These are phyloP conservation scores for Phytopythium aichiense DNA, from an alignment of 352 stramenopile genomes.

Conservation along the genomic window DNA sequence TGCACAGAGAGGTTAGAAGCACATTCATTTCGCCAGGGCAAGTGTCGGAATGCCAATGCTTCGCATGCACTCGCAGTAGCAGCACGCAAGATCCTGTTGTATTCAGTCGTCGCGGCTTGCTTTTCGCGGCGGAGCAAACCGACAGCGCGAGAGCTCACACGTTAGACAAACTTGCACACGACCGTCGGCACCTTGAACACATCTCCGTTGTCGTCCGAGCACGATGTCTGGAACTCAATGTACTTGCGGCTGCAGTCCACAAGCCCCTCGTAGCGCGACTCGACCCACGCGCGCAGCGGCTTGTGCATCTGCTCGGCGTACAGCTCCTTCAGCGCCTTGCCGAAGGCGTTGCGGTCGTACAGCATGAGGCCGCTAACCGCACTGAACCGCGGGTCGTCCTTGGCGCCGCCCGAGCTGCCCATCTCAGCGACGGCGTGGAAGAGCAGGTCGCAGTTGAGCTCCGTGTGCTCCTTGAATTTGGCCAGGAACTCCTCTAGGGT, in stretches of 20 bases:
- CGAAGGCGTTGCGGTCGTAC: constrained; percentile 81
- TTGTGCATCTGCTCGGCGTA: constrained; percentile 58
- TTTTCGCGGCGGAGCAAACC: background rate
- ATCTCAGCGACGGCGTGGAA: constrained; percentile 79
- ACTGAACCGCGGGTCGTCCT: constrained; percentile 62
- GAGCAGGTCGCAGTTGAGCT: constrained; percentile 78
- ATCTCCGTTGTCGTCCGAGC: constrained; percentile 76
- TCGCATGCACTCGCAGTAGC: background rate
- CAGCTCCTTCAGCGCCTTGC: constrained; percentile 64
- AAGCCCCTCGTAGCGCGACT: constrained; percentile 75
- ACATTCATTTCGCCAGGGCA: background rate
- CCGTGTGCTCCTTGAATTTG: constrained; percentile 62
- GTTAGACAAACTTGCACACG: constrained; percentile 79
- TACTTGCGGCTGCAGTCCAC: constrained; percentile 82
- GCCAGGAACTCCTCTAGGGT: constrained; percentile 68
- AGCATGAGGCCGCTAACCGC: constrained; percentile 80
- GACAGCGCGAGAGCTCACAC: background rate
- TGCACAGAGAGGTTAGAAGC: background rate
- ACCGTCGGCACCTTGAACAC: constrained; percentile 85
- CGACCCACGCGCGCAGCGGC: constrained; percentile 60
- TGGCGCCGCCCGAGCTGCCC: constrained; percentile 41
- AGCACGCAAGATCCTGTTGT: background rate
- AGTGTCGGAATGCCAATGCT: background rate
- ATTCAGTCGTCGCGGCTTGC: background rate
- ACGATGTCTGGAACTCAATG: constrained; percentile 81